phyloP scores from a whole-genome alignment of 805 yeast genomes.

The Metschnikowia kunwiensis region DNA sequence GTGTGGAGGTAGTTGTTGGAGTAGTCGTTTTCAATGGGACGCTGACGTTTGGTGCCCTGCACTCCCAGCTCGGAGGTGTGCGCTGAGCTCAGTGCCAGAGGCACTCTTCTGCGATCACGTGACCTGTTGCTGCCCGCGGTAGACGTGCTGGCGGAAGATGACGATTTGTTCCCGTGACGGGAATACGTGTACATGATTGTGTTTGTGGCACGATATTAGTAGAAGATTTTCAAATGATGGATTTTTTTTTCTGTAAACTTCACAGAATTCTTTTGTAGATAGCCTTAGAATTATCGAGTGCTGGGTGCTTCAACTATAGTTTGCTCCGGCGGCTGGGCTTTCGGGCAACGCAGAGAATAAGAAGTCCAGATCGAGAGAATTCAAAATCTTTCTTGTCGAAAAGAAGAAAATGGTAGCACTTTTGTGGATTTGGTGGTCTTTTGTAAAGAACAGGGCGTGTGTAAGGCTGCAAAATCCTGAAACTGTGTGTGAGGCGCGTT shows the following conservation, averaged over 20 bases:
- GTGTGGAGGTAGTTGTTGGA: constrained; percentile 65
- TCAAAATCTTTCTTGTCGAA: too few relatives aligned
- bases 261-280: too few relatives aligned
- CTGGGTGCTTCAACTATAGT: too few relatives aligned
- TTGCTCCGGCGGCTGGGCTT: too few relatives aligned
- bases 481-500: constrained; percentile 9
- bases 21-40: constrained; percentile 61
- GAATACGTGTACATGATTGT: constrained; percentile 18
- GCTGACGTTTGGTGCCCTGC: constrained; percentile 8
- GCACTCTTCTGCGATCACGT: constrained; percentile 12
- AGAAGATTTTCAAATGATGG: too few relatives aligned
- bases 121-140: constrained; percentile 6
- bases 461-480: constrained; percentile 8
- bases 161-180: constrained; percentile 16
- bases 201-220: not conserved
- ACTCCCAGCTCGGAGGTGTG: constrained; percentile 7
- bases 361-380: too few relatives aligned
- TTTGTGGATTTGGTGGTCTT: constrained; percentile 1
- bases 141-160: constrained; percentile 11
- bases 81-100: constrained; percentile 8
- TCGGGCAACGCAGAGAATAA: too few relatives aligned
- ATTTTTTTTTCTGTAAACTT: too few relatives aligned
- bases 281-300: too few relatives aligned
- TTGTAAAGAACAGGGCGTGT: constrained; percentile 5
- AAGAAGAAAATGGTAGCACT: too few relatives aligned